These are phyloP conservation scores for Cryptococcus neoformans DNA, from an alignment of 1,284 basidiomycete genomes.

Conservation along the genomic window DNA sequence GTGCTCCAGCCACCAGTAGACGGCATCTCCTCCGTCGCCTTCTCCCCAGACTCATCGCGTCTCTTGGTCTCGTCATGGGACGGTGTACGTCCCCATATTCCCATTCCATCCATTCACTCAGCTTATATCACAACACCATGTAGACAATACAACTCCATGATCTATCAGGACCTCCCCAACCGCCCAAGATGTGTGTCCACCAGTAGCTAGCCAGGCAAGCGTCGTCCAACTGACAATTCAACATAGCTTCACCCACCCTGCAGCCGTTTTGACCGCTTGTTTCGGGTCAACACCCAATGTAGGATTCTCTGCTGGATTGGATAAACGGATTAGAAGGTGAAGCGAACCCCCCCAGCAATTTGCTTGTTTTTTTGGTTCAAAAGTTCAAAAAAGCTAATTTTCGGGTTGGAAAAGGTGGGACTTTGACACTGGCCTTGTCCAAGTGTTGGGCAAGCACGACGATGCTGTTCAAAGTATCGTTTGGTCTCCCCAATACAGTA, in stretches of 20 bases:
- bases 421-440: slow-evolving; percentile 47
- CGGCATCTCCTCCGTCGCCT: slow-evolving; percentile 73
- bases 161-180: slow-evolving; percentile 30
- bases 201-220: not conserved
- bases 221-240: slow-evolving; percentile 8
- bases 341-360: slow-evolving; percentile 10
- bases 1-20: slow-evolving; percentile 68
- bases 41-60: slow-evolving; percentile 75
- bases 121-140: no score
- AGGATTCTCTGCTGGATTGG: slow-evolving; percentile 51
- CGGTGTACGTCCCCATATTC: slow-evolving; percentile 57
- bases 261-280: slow-evolving; percentile 45
- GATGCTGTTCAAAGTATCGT: slow-evolving; percentile 49
- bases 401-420: slow-evolving; percentile 44
- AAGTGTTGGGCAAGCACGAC: slow-evolving; percentile 51
- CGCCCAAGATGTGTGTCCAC: slow-evolving; percentile 28
- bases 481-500: slow-evolving; percentile 49
- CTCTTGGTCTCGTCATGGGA: slow-evolving; percentile 85
- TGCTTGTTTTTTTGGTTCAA: not conserved
- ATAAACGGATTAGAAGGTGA: slow-evolving; percentile 55
- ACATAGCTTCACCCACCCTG: slow-evolving; percentile 38
- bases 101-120: no score
- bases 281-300: slow-evolving; percentile 47
- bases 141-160: slow-evolving; percentile 48
- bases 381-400: not conserved